Evolutionary conservation across 2,329 filamentous ascomycete genomes (phyloP), one percentile per base, ranked within the genome.

Genomic region (Pseudopyricularia cyperi): DNA sequence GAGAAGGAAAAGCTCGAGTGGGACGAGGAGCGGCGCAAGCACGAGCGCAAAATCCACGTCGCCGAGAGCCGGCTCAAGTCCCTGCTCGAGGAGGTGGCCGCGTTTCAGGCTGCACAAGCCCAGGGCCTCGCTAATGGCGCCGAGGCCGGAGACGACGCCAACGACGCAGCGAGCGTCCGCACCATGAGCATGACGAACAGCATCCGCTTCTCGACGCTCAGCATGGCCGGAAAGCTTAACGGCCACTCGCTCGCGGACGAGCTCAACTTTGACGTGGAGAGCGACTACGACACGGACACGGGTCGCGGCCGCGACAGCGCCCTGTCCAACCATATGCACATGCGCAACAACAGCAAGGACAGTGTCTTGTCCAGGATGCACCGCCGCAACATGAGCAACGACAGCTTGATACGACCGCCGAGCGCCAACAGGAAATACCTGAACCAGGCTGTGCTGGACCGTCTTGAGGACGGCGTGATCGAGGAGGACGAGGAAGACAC

Each of bases 241-340:
- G 86, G 85, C 1, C 68, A 89, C 54, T 95, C 85, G 56, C 74
- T 98, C 39, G 93, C 93, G 1, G 90, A 97, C 59, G 93, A 98
- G 68, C 76, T 98, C 52, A 83, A 87, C 55, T 86, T 95, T 55
- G 87, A 90, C 53, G 85, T 87, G 55, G 87, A 91, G 52, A 51
- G 37, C 26, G 75, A 79, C 44, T 77, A 80, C 52, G 72, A 86
- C 56, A 84, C 85, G 34, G 83, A 90, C 56, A 77, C 83, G 46
- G 85, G 88, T 49, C 32, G 34, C 22, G 49, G 50, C 39, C 79
- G 82, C 35, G 77, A 83, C 52, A 85, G 79, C 55, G 72, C 74
- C 15, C 60, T 82, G 48, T 83, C 80, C 3, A 67, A 69, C 53
- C 60, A 66, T 47, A 66, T 68, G 17, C 79, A 80, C 57, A 66